Conservation (phyloP, 768 basidiomycete genomes). For the Psilocybe sp. region DNA sequence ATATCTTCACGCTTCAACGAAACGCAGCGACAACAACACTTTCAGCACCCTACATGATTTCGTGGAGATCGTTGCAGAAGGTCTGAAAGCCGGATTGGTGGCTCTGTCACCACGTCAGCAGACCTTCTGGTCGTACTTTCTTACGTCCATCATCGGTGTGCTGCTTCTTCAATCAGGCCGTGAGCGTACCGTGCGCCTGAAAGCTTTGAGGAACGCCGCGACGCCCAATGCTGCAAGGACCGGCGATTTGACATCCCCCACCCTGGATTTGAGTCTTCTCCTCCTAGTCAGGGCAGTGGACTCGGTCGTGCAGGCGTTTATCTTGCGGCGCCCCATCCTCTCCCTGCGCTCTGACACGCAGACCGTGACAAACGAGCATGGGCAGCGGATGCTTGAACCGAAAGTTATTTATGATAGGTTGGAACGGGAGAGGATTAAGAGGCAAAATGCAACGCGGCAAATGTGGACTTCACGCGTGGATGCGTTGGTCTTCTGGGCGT, state of each 20-base stretch:
- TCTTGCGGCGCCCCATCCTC: constrained; percentile 30
- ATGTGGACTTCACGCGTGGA: constrained; percentile 51
- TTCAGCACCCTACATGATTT: no score
- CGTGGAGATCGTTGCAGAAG: no score
- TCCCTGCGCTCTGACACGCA: not conserved
- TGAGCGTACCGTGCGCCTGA: constrained; percentile 25
- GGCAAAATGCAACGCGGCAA: constrained; percentile 18
- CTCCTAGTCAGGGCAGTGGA: constrained; percentile 71
- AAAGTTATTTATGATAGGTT: constrained; percentile 17
- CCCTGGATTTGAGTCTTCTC: constrained; percentile 66
- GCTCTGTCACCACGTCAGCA: constrained; percentile 39
- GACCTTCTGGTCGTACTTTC: constrained; percentile 55
- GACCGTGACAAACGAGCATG: constrained; percentile 1
- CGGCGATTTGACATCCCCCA: constrained; percentile 39
- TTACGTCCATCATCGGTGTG: constrained; percentile 58
- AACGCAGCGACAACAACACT: no score
- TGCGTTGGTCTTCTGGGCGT: constrained; percentile 72
- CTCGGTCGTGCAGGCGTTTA: constrained; percentile 48
- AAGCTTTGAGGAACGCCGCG: not conserved
- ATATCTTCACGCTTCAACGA: no score
- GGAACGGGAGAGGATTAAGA: constrained; percentile 26
- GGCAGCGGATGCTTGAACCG: constrained; percentile 10
- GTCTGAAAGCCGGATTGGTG: constrained; percentile 12
- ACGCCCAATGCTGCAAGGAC: not conserved
- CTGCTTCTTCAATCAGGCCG: constrained; percentile 54